Base-by-base conservation (phyloP, 2,329 filamentous ascomycete species). In the Xylariaceae sp. region DNA sequence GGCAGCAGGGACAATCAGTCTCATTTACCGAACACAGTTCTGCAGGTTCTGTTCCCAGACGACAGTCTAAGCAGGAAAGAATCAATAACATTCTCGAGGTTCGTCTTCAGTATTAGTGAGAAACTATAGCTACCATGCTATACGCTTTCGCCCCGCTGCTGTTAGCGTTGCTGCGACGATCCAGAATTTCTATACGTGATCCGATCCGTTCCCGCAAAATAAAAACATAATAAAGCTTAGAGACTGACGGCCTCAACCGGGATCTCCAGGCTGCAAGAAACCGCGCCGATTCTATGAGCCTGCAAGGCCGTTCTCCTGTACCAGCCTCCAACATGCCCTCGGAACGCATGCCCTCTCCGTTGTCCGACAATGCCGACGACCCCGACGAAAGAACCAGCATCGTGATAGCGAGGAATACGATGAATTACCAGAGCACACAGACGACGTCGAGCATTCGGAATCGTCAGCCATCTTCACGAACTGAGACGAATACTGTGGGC, bases 21-120 rank as follows among this genome's bases (percentile, higher is more conserved):
- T 50, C 63, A 26, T 43, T 53, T 50, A 29, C 43, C n/a, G 11
- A 43, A 6, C 52, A 16, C 6, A 31, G 33, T 6, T 37, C 58
- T 48, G 45, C 63, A 40, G 53, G 53, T 16, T 29, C 56, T 9
- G 17, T 57, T n/a, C 34, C 60, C 3, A 51, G 62, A 40, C 65
- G 69, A 26, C 69, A 68, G 31, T 75, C 76, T 23, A 73, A 70
- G 7, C 73, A 70, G 57, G 75, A 76, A 53, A 77, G 78, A 49
- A 73, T 81, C 61, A 73, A 74, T 58, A 75, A 75, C 56, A 80
- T 81, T 52, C 73, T 81, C 54, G 75, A 81, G 74, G 79, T 81
- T 68, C 66, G 76, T 68, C 16, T 40, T 21, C 43, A 34, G 8
- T 40, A 48, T 50, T 55, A 36, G 9, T 16, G 4, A 43, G 19